Percentiles rank a stretch among this genome's conserved stretches.
Conservation (phyloP, 768 basidiomycete genomes). For the Leccinum truebloodii region DNA sequence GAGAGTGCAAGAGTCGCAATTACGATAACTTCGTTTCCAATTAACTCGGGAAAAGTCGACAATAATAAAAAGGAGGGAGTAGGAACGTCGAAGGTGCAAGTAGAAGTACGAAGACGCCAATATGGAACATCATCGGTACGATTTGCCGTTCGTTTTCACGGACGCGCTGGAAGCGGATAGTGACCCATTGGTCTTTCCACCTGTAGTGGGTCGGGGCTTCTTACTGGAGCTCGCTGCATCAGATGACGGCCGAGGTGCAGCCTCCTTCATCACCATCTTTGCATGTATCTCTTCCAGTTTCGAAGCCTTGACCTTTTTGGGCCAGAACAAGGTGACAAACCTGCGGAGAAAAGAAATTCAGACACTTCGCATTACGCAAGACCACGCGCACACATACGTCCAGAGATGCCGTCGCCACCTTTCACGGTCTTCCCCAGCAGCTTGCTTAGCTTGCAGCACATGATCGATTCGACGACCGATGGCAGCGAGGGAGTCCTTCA, state of each 20-base stretch:
- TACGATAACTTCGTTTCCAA: slow-evolving; percentile 31
- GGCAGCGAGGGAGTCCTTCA: slow-evolving; percentile 93
- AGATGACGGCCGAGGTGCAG: slow-evolving; percentile 57
- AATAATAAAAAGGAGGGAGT: slow-evolving; percentile 21
- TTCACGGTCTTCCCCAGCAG: slow-evolving; percentile 78
- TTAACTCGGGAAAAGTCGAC: slow-evolving; percentile 24
- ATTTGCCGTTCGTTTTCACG: slow-evolving; percentile 60
- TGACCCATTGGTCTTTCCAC: slow-evolving; percentile 55
- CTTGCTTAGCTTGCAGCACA: slow-evolving; percentile 74
- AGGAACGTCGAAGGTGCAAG: slow-evolving; percentile 23
- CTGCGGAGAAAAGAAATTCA: slow-evolving; percentile 40
- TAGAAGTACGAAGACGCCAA: slow-evolving; percentile 12
- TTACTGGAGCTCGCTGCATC: slow-evolving; percentile 49
- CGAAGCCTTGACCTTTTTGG: slow-evolving; percentile 91
- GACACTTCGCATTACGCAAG: slow-evolving; percentile 2
- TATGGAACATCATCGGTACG: slow-evolving; percentile 52
- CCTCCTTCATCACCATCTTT: slow-evolving; percentile 92
- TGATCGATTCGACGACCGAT: slow-evolving; percentile 91
- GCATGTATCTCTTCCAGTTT: slow-evolving; percentile 95
- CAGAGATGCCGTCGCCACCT: slow-evolving; percentile 94
- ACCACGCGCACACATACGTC: slow-evolving; percentile 65
- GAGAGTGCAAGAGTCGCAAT: slow-evolving; percentile 20
- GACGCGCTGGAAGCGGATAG: slow-evolving; percentile 44
- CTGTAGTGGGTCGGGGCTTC: slow-evolving; percentile 56
- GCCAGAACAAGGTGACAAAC: slow-evolving; percentile 97